phyloP scores from a whole-genome alignment of 495 filamentous ascomycete species.

The Cercophora scortea region DNA sequence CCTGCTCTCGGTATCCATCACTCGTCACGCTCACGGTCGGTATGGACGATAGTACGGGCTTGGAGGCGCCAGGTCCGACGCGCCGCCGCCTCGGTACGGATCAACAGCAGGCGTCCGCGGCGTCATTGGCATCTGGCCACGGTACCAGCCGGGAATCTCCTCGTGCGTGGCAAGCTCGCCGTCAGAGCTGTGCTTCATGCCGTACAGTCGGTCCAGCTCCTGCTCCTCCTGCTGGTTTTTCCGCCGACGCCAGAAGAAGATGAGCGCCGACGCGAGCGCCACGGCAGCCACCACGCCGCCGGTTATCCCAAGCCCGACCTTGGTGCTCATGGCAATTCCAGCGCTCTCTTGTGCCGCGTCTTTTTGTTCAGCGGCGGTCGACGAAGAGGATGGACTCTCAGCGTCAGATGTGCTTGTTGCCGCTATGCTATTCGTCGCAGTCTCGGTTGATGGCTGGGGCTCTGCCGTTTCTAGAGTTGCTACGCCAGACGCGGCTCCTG shows the following conservation, averaged over 20 bases:
- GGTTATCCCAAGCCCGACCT: constrained; percentile 16
- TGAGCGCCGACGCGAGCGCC: constrained; percentile 8
- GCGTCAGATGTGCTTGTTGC: neutral
- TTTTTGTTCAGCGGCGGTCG: constrained; percentile 1
- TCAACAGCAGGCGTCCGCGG: constrained; percentile 1
- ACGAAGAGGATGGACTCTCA: neutral
- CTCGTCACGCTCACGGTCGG: constrained; percentile 9
- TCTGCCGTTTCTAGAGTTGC: constrained; percentile 12
- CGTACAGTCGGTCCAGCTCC: constrained; percentile 23
- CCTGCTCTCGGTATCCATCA: no score
- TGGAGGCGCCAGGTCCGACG: constrained; percentile 5
- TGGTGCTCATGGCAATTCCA: constrained; percentile 8
- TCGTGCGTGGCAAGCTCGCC: constrained; percentile 7
- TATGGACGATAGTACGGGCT: constrained; percentile 15
- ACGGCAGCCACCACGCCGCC: constrained; percentile 11
- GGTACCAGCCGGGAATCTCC: constrained; percentile 25
- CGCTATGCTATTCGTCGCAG: neutral
- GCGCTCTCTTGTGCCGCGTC: neutral
- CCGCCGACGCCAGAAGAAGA: constrained; percentile 18
- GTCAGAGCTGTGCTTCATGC: constrained; percentile 10
- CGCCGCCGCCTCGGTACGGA: neutral
- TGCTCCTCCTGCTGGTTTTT: constrained; percentile 15
- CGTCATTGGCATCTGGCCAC: constrained; percentile 14
- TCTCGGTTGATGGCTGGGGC: neutral
- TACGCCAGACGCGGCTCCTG: constrained; percentile 1